phyloP scores from a whole-genome alignment of 2,329 filamentous ascomycete species.

The Epichloe festucae region DNA sequence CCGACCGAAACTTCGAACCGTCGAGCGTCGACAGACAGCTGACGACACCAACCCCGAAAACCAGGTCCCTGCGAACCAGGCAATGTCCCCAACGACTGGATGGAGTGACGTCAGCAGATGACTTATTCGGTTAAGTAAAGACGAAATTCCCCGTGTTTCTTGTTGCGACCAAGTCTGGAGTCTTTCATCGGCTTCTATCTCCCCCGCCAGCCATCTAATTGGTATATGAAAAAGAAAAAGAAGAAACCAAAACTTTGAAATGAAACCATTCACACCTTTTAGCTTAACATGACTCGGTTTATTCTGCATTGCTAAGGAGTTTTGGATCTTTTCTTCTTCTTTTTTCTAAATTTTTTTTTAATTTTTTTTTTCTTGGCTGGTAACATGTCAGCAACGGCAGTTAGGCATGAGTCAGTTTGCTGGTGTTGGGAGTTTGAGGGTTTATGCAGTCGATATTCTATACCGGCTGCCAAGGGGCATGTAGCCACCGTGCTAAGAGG shows the following conservation, averaged over 20 bases:
- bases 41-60: no score
- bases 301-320: slow-evolving; percentile 4
- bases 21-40: no score
- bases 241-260: no score
- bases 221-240: no score
- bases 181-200: no score
- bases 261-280: background rate
- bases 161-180: background rate
- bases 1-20: no score
- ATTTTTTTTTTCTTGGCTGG: background rate
- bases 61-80: no score
- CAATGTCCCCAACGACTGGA: background rate
- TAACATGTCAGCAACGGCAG: no score
- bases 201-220: no score
- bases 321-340: background rate
- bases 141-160: background rate
- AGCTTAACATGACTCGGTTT: background rate
- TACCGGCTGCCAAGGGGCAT: background rate
- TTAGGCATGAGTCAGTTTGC: background rate
- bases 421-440: background rate
- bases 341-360: background rate
- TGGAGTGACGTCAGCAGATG: background rate
- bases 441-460: background rate
- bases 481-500: no score
- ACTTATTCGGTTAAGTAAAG: background rate